Conservation (phyloP, 257 asterid species). For the Linderniella brevidens region DNA sequence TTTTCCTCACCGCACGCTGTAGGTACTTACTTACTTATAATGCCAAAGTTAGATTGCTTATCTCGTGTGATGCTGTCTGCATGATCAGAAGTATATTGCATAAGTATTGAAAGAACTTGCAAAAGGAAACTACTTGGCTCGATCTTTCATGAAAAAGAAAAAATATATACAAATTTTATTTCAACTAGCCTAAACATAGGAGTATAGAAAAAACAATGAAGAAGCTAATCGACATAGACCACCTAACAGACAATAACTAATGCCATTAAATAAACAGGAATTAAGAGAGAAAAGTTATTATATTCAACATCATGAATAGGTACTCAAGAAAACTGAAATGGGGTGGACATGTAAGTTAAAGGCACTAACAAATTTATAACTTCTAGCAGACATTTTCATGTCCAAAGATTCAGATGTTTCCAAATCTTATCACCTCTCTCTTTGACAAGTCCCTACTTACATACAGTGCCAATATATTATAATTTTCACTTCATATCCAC, state of each 20-base stretch:
- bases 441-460: conserved; percentile 8
- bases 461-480: not conserved
- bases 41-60: not conserved
- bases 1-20: conserved; percentile 4
- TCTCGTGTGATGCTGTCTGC: no score
- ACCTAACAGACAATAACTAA: no score
- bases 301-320: not conserved
- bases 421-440: conserved; percentile 11
- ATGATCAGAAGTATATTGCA: no score
- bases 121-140: no score
- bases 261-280: no score
- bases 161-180: no score
- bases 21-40: not conserved
- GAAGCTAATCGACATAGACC: no score
- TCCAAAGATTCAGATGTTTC: conserved; percentile 11
- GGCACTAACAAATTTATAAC: not conserved
- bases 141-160: no score
- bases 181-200: no score
- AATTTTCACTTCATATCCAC: conserved; percentile 8
- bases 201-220: no score
- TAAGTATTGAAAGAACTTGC: no score
- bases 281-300: no score
- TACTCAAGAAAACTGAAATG: not conserved
- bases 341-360: conserved; percentile 1
- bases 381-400: not conserved